These are phyloP conservation scores for Phialocephala sp. DNA, from an alignment of 2,329 filamentous ascomycete species.

Conservation along the genomic window DNA sequence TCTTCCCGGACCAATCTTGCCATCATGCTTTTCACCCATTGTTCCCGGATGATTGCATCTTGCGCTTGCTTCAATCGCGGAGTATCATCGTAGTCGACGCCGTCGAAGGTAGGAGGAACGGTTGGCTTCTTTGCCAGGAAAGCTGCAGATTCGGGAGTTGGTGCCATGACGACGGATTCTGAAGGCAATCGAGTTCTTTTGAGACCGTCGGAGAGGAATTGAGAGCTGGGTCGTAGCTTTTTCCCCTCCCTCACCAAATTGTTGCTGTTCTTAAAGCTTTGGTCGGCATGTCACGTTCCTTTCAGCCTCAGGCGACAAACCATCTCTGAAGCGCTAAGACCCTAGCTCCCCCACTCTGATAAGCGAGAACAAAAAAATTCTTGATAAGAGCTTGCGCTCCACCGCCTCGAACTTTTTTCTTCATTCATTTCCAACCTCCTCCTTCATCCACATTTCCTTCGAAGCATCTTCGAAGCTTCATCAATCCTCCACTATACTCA, in stretches of 20 bases:
- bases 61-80: constrained; percentile 81
- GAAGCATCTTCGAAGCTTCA: constrained; percentile 18
- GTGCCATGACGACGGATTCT: constrained; percentile 57
- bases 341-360: constrained; percentile 27
- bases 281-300: background rate
- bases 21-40: constrained; percentile 93
- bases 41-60: constrained; percentile 81
- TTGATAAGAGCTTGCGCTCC: constrained; percentile 40
- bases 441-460: constrained; percentile 15
- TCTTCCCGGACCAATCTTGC: constrained; percentile 81
- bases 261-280: constrained; percentile 11
- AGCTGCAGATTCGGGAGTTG: constrained; percentile 79
- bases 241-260: constrained; percentile 9
- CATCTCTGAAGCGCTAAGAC: constrained; percentile 5
- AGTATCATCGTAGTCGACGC: constrained; percentile 86
- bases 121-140: constrained; percentile 86
- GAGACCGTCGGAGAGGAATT: constrained; percentile 11
- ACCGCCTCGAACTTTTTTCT: constrained; percentile 30
- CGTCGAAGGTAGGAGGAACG: constrained; percentile 82
- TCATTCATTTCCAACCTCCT: constrained; percentile 26
- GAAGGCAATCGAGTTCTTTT: background rate
- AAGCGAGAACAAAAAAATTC: constrained; percentile 33
- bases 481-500: constrained; percentile 19
- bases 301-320: constrained; percentile 14
- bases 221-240: constrained; percentile 4